These are phyloP conservation scores for Iberis pinnata DNA, from an alignment of 345 rosid genomes.

Conservation along the genomic window DNA sequence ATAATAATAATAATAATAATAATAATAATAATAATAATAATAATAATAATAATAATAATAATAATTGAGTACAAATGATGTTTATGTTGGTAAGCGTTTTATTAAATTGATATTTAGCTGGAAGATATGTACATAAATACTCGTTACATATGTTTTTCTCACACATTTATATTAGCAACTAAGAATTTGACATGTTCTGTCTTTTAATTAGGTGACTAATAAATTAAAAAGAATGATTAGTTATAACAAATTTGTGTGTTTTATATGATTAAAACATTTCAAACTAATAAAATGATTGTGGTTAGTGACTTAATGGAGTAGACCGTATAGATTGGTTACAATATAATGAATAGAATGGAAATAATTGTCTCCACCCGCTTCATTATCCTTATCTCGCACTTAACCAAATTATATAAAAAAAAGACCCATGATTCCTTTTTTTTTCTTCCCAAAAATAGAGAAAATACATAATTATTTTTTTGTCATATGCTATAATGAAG, in stretches of 20 bases:
- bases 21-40: no score
- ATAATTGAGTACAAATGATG: no score
- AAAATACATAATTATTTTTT: background rate
- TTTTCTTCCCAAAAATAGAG: background rate
- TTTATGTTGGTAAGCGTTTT: no score
- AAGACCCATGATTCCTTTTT: background rate
- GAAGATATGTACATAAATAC: constrained; percentile 10
- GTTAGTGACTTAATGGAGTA: constrained; percentile 10
- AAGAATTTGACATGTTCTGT: constrained; percentile 9
- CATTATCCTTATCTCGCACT: constrained; percentile 5
- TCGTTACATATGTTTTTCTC: constrained; percentile 1
- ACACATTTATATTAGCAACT: background rate
- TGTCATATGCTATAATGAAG: constrained; percentile 11
- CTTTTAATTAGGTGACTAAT: constrained; percentile 1
- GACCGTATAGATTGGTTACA: constrained; percentile 2
- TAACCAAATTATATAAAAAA: background rate
- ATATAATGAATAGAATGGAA: constrained; percentile 2
- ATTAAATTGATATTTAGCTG: constrained; percentile 7
- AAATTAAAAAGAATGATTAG: constrained; percentile 15
- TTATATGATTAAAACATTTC: no score
- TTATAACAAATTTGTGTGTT: no score
- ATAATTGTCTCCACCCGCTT: constrained; percentile 1
- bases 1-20: no score
- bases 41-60: no score
- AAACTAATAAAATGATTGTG: background rate